Evolutionary conservation across 2,329 filamentous ascomycete genomes (phyloP).

Genomic region (Aureobasidium sp.): DNA sequence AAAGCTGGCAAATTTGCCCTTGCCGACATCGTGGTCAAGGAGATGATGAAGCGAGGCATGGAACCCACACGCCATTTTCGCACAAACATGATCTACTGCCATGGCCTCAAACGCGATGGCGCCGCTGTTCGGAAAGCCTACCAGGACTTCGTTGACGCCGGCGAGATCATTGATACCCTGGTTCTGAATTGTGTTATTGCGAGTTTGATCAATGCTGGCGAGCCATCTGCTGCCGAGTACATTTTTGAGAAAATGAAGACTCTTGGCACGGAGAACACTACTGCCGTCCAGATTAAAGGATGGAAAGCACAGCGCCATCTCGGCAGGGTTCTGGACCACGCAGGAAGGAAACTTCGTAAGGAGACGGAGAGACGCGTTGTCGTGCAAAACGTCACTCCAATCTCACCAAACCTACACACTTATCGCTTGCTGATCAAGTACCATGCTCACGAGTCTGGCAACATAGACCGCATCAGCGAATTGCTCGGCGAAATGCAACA

Average conservation of each 20-base stretch:
- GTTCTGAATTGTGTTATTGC: constrained; percentile 82
- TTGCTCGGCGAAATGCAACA: constrained; percentile 75
- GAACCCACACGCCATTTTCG: constrained; percentile 72
- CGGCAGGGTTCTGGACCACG: constrained; percentile 42
- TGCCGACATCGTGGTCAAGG: constrained; percentile 75
- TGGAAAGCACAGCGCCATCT: constrained; percentile 40
- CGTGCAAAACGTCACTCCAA: constrained; percentile 58
- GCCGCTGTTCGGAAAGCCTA: constrained; percentile 71
- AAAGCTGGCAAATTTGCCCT: constrained; percentile 78
- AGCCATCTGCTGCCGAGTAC: constrained; percentile 68
- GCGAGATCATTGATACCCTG: constrained; percentile 81
- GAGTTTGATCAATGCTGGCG: constrained; percentile 67
- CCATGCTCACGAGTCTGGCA: constrained; percentile 60
- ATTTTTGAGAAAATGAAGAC: constrained; percentile 81
- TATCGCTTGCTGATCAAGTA: constrained; percentile 75
- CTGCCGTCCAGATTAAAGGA: constrained; percentile 27
- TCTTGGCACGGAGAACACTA: constrained; percentile 40
- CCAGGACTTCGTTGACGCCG: constrained; percentile 70
- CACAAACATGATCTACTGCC: constrained; percentile 74
- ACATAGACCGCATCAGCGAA: constrained; percentile 62
- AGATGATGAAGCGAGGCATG: constrained; percentile 67
- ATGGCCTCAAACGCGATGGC: constrained; percentile 67
- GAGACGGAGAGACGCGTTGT: constrained; percentile 42
- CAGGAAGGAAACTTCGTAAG: constrained; percentile 36
- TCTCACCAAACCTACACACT: constrained; percentile 69